A percentile compares a stretch with the other conserved stretches of the same genome.
Evolutionary conservation across 73 alveolate species (phyloP).

Genomic region (Paramecium biaurelia): DNA sequence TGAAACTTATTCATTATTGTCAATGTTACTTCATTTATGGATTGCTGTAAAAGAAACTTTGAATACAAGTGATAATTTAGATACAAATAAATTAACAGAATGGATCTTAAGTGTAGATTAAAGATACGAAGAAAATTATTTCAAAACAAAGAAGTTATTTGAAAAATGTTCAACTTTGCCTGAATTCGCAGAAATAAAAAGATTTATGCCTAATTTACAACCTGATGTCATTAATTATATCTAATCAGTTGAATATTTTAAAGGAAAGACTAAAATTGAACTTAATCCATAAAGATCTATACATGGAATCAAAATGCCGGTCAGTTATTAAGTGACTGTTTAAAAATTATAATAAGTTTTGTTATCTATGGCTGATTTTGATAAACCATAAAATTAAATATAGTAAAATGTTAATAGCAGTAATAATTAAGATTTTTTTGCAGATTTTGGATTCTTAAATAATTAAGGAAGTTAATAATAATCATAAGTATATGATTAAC

Average conservation of each 20-base stretch:
- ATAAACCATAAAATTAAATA: background rate
- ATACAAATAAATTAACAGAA: background rate
- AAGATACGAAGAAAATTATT: constrained; percentile 21
- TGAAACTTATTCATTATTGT: constrained; percentile 46
- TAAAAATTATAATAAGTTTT: background rate
- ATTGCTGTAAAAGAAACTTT: constrained; percentile 42
- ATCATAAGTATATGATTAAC: background rate
- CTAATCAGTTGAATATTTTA: constrained; percentile 1
- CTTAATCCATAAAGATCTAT: background rate
- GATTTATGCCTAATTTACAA: constrained; percentile 34
- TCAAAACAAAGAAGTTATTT: background rate
- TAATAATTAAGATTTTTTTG: background rate
- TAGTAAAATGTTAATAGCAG: background rate
- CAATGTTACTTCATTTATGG: constrained; percentile 53
- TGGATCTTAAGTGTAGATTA: constrained; percentile 32
- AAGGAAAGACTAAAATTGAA: background rate
- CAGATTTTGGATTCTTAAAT: constrained; percentile 31
- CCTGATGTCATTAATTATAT: constrained; percentile 39
- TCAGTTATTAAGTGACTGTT: constrained; percentile 23
- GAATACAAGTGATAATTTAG: background rate
- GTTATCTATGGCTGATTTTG: background rate
- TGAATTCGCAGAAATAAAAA: constrained; percentile 13
- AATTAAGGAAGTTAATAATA: background rate
- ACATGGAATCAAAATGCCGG: constrained; percentile 29
- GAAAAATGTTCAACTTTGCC: background rate